These are phyloP conservation scores for Oryza australiensis DNA, from an alignment of 176 grass and related monocot genomes.

Conservation along the genomic window DNA sequence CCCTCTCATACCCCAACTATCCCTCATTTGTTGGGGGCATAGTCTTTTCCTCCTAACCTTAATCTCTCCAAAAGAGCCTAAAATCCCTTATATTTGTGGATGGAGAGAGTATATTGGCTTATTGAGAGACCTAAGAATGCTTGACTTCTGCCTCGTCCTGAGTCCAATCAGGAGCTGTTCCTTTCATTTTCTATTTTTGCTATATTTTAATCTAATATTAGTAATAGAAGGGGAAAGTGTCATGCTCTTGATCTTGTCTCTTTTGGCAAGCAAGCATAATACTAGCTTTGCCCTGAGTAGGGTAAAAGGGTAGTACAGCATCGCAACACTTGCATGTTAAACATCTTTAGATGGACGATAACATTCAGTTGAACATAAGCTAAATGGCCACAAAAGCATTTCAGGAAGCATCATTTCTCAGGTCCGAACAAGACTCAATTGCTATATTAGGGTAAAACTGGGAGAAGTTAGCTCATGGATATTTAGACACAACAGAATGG, in stretches of 20 bases:
- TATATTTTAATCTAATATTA: not conserved
- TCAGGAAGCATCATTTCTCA: constrained; percentile 25
- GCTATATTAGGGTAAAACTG: not conserved
- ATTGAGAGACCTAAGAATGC: not conserved
- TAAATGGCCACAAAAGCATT: constrained; percentile 12
- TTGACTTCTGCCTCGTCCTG: not conserved
- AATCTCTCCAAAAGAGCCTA: too few relatives aligned
- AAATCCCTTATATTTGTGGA: too few relatives aligned
- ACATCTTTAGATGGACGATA: constrained; percentile 1
- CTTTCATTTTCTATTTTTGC: not conserved
- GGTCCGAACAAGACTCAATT: not conserved
- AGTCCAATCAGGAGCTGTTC: not conserved
- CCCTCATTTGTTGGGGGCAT: too few relatives aligned
- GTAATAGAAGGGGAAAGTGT: not conserved
- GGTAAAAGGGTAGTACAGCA: not conserved
- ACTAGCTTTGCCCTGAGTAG: not conserved
- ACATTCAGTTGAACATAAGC: constrained; percentile 1
- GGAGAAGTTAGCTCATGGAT: not conserved
- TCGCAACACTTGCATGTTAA: not conserved
- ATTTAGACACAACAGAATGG: not conserved
- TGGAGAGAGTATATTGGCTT: not conserved
- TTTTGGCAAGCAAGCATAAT: constrained; percentile 10
- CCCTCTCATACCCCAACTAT: too few relatives aligned
- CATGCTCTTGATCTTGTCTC: not conserved
- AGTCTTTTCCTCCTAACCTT: too few relatives aligned